Base-by-base conservation (phyloP, 768 basidiomycete genomes). In the Lentinula edodes region DNA sequence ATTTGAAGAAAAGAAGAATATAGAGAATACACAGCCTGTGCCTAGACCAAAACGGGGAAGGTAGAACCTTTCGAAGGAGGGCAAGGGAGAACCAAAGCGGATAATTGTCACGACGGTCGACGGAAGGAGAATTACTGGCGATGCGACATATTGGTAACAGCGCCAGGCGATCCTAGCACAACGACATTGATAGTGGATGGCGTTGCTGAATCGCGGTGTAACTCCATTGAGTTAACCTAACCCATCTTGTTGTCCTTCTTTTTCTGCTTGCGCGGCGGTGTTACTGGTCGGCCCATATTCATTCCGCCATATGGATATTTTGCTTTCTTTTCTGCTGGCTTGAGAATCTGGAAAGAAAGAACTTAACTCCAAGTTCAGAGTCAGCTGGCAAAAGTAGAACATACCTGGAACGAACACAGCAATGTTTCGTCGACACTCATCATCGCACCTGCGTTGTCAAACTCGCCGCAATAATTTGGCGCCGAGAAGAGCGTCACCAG, bases 381-480 rank as follows among this genome's bases (percentile, higher is more conserved):
- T 42, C 20, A 51, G 16, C 45, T 28, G 23, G 18, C n/a, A 41
- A 12, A 12, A 9, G 12, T 3, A 2, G 20, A 39, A 39, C 43
- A 35, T 62, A 95, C 94, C 78, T 98, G 96, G 93, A 98, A 98
- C 7, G 95, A 98, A 77, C 96, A 98, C 65, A 98, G 74, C 66
- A 98, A 74, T 8, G 96, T 97, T 76, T 98, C 96, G 69, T 98
- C 96, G 46, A 99, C 96, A 69, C 92, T 95, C 96, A 98, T 99
- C 96, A 99, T 99, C 38, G 96, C 96, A 41, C 96, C 96, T 4
- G 96, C 95, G 74, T 99, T 99, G 75, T 99, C 96, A 70, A 99
- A 99, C 78, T 98, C 91, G 65, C 93, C 91, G 68, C 90, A 93
- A 70, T 93, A 93, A 79, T 93, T 93, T 62, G 96, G 96, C 56